Percentiles rank a stretch among this genome's conserved stretches.
Conservation (phyloP, 192 early-diverging fungal genomes). For the Tieghemiomyces parasiticus region DNA sequence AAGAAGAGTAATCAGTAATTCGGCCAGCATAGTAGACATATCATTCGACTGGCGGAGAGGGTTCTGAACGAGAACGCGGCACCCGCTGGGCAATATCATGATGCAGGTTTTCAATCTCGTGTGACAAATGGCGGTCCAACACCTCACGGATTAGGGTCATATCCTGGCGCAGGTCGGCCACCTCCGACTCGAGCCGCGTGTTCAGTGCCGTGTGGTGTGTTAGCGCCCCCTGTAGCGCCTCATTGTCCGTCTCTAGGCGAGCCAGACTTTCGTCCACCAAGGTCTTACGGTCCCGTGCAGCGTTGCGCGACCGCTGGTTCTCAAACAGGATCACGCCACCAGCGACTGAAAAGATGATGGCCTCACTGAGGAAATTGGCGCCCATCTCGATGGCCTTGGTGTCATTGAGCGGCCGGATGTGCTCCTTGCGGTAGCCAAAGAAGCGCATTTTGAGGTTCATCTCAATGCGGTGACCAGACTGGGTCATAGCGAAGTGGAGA, state of each 20-base stretch:
- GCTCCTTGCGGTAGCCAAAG: constrained; percentile 56
- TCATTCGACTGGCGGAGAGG: no score
- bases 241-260: constrained; percentile 27
- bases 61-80: no score
- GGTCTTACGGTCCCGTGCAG: constrained; percentile 2
- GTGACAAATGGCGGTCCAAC: constrained; percentile 14
- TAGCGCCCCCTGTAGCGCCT: constrained; percentile 24
- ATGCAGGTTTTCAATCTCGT: background rate
- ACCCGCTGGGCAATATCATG: constrained; percentile 4
- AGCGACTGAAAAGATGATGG: constrained; percentile 63
- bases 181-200: constrained; percentile 13
- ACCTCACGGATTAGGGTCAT: constrained; percentile 24
- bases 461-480: constrained; percentile 55
- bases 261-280: constrained; percentile 27
- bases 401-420: constrained; percentile 64
- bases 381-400: constrained; percentile 65
- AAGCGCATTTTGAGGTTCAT: constrained; percentile 73
- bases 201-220: constrained; percentile 14
- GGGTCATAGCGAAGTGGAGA: no score
- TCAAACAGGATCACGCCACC: constrained; percentile 54
- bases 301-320: constrained; percentile 37
- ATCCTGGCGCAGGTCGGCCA: constrained; percentile 26
- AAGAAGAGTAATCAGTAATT: no score
- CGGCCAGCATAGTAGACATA: no score
- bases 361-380: constrained; percentile 64